A percentile compares a stretch with the other conserved stretches of the same genome.
Evolutionary conservation across 306 rosid species (phyloP).

Genomic region (Ormosia emarginata): DNA sequence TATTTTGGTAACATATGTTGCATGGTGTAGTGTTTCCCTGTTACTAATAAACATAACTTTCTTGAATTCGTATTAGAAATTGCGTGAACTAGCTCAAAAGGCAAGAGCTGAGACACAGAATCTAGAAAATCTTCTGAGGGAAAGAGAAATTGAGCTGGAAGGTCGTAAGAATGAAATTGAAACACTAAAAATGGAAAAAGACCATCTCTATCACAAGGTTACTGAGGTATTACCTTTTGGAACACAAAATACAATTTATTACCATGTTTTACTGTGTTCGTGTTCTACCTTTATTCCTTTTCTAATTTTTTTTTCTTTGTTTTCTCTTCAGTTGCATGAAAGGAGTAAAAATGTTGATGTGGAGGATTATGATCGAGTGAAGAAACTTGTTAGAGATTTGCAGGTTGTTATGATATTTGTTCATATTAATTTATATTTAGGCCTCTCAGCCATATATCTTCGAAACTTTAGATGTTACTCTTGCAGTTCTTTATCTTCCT

Average conservation of each 20-base stretch:
- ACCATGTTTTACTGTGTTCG: not conserved
- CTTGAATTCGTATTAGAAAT: constrained; percentile 54
- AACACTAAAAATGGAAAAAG: constrained; percentile 53
- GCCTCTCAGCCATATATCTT: not conserved
- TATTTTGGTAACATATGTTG: not conserved
- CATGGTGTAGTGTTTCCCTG: not conserved
- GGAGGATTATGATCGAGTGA: constrained; percentile 76
- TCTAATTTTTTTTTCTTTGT: not conserved
- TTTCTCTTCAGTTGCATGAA: constrained; percentile 58
- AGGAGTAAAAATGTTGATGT: constrained; percentile 60
- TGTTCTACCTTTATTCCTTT: not conserved
- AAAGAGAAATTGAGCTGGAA: constrained; percentile 58
- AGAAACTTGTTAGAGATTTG: constrained; percentile 57
- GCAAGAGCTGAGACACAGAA: constrained; percentile 53
- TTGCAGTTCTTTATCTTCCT: not conserved
- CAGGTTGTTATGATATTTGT: constrained; percentile 43
- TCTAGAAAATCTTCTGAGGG: constrained; percentile 58
- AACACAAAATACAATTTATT: not conserved
- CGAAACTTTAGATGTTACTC: not conserved
- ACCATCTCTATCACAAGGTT: constrained; percentile 49
- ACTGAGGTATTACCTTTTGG: constrained; percentile 64
- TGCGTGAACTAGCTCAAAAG: constrained; percentile 63
- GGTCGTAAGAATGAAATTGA: constrained; percentile 62
- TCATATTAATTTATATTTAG: not conserved
- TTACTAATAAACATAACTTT: not conserved